Base-by-base conservation (phyloP, 768 basidiomycete genomes). In the Boletus subparvulus region DNA sequence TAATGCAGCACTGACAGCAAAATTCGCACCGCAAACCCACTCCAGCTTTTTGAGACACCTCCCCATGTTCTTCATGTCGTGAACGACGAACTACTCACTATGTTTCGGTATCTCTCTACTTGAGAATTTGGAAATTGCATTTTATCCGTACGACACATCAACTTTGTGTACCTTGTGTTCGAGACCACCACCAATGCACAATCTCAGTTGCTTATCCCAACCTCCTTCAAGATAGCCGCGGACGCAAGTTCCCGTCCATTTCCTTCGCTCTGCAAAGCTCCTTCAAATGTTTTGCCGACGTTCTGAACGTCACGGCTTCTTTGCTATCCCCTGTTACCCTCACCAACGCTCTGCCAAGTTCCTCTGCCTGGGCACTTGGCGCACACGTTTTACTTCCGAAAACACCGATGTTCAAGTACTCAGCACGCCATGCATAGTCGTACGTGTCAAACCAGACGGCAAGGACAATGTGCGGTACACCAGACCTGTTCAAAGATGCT, bases 391-490 rank as follows among this genome's bases (percentile, higher is more conserved):
- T 36, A 17, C 7, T 62, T 13, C 42, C 54, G 12, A 50, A 63
- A 14, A 63, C 14, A 30, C 49, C 54, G 9, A 49, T 46, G 39
- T 50, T 54, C 44, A 51, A 19, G 35, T 19, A 50, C n/a, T 63
- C 57, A 0, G 33, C 48, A 16, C 50, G 51, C 6, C 13, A 19
- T 11, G 45, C 44, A 11, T 52, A 54, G 14, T 62, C 52, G 24
- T 43, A 64, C 4, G 52, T 60, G 42, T 60, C 62, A 7, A 14
- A 49, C 58, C 59, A 60, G n/a, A 54, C 52, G 1, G 62, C 39
- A 16, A 64, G 58, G 16, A 60, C 39, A 9, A 63, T 37, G n/a
- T 56, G 58, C 0, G 58, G 58, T 0, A 52, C 13, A 1, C 62
- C 62, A 40, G 52, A 64, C 52, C 62, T 64, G 17, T 42, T 17